Evolutionary conservation across 1,139 yeast species (phyloP), one percentile per base, ranked within the genome.

Genomic region (Arxiozyma heterogenica): DNA sequence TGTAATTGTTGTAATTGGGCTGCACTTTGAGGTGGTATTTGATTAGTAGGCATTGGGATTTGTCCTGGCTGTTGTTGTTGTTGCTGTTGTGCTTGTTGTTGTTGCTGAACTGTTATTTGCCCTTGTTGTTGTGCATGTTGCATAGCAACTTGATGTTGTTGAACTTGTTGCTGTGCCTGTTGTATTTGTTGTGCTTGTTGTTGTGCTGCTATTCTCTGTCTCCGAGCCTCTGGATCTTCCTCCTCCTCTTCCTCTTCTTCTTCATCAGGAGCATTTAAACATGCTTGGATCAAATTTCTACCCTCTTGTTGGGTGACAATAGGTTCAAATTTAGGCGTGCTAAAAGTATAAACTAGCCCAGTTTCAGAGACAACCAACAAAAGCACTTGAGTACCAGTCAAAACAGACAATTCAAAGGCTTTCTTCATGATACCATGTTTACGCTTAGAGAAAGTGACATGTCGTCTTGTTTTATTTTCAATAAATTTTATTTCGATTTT

Each of bases 401-500:
- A 79, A 52, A 93, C 98, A 27, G 95, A 85, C 61, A 93, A 79
- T 71, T 93, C 98, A 73, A 91, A 93, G n/a, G 98, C 98, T 75
- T 86, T 93, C 75, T 93, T 93, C 98, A 93, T 93, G 66, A 93
- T 91, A 61, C 98, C 98, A 47, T 97, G 98, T 73, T 91, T 91
- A 73, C 98, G 86, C 75, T 93, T 93, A 53, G 96, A 88, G 67
- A 93, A 93, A 34, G 98, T 93, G 64, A 93, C 93, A 73, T 93
- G 98, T 68, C 98, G 88, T 71, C 98, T 83, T 41, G 96, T 88
- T 74, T 93, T 93, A 73, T 93, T 97, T 73, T 90, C 96, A 67
- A 93, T 93, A 69, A 93, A 93, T 75, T 89, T 89, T 72, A 93
- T 93, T 72, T 93, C 98, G 68, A 91, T 93, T 74, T 91, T 91